Conservation (phyloP, 345 rosid genomes). For the Eucalyptus curtisii region DNA sequence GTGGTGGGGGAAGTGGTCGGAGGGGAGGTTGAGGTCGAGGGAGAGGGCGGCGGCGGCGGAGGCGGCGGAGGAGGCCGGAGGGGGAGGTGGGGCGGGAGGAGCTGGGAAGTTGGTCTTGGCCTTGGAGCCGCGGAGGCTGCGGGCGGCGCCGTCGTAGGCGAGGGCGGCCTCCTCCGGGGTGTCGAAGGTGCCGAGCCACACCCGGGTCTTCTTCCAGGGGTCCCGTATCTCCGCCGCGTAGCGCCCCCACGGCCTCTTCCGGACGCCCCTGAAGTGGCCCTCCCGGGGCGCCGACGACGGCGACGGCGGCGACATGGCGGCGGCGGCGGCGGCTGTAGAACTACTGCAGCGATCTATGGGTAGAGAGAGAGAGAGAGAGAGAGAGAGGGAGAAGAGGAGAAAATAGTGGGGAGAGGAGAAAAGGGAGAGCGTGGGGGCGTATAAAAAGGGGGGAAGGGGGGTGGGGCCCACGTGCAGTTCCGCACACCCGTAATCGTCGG, state of each 20-base stretch:
- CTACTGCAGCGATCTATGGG: not conserved
- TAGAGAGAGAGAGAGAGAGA: not conserved
- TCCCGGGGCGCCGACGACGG: conserved; percentile 4
- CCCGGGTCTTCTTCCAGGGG: conserved; percentile 94
- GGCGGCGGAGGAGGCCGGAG: conserved; percentile 20
- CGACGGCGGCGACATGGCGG: conserved; percentile 18
- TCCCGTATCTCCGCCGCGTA: conserved; percentile 97
- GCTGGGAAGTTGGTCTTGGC: conserved; percentile 89
- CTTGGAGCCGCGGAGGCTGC: conserved; percentile 80
- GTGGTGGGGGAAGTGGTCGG: not conserved
- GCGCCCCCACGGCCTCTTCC: conserved; percentile 98
- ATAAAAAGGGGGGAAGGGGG: not conserved
- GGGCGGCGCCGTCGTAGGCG: conserved; percentile 91
- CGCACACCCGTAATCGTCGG: conserved; percentile 69
- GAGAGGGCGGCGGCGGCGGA: conserved; percentile 2
- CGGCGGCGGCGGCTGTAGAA: conserved; percentile 18
- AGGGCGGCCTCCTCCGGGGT: conserved; percentile 96
- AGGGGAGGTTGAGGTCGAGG: conserved; percentile 1
- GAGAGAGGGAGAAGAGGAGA: not conserved
- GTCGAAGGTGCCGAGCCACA: conserved; percentile 95
- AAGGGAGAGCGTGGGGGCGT: not conserved
- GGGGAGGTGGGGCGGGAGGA: conserved; percentile 11
- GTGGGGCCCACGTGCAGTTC: conserved; percentile 19
- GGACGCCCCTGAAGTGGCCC: conserved; percentile 83
- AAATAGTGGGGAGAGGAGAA: not conserved